Conservation (phyloP, 2,329 filamentous ascomycete genomes). For the Ophiocordyceps sinensis region DNA sequence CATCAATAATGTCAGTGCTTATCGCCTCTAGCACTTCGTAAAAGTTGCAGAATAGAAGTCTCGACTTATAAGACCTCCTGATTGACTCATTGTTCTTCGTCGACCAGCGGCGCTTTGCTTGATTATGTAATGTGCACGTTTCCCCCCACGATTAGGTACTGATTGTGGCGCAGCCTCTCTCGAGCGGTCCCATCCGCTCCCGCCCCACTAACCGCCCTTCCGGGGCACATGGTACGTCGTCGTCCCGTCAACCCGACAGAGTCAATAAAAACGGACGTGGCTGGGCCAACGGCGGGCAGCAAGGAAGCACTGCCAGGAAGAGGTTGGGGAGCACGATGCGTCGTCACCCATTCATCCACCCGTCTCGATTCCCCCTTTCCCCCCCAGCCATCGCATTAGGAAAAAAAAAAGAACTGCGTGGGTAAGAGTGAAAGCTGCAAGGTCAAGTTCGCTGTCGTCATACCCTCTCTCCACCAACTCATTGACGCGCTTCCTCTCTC, state of each 20-base stretch:
- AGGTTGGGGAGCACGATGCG: not conserved
- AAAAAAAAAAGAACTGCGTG: no score
- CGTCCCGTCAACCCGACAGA: conserved; percentile 11
- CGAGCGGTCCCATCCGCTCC: no score
- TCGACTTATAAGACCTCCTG: no score
- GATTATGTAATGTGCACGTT: no score
- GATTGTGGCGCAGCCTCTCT: no score
- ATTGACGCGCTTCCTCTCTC: not conserved
- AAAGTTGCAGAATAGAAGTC: no score
- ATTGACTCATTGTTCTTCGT: no score
- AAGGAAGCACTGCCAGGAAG: not conserved
- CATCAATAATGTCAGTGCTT: no score
- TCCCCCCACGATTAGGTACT: no score
- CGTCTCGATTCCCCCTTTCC: not conserved
- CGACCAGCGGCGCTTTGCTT: no score
- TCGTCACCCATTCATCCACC: not conserved
- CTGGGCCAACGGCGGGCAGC: conserved; percentile 13
- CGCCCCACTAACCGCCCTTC: no score
- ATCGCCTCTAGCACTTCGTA: no score
- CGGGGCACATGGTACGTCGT: conserved; percentile 11
- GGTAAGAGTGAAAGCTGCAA: not conserved
- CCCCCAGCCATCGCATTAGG: conserved; percentile 2
- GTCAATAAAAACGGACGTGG: conserved; percentile 18
- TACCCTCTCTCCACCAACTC: not conserved
- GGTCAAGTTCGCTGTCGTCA: not conserved